A percentile compares a stretch with the other conserved stretches of the same genome.
Conservation (phyloP, 2,329 filamentous ascomycete genomes). For the Macrophomina tecta region DNA sequence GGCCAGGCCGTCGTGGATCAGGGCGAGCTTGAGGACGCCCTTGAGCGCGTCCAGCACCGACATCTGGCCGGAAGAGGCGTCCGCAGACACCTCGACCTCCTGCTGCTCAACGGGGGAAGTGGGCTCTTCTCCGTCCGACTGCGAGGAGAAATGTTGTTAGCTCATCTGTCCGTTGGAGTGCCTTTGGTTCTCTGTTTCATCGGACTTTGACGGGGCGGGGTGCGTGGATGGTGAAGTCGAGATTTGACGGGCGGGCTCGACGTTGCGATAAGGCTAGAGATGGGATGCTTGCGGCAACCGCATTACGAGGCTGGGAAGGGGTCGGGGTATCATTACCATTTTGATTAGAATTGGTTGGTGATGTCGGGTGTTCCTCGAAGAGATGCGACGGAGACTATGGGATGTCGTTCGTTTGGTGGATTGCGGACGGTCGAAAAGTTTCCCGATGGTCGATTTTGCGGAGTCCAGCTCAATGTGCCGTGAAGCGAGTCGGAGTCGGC, state of each 20-base stretch:
- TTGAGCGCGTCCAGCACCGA: constrained; percentile 98
- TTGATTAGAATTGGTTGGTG: constrained; percentile 39
- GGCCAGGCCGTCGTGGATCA: constrained; percentile 99
- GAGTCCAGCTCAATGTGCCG: constrained; percentile 20
- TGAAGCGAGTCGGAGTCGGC: constrained; percentile 20
- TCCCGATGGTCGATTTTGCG: constrained; percentile 26
- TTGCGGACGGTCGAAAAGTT: constrained; percentile 22
- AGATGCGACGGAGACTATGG: constrained; percentile 31
- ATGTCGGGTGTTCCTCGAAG: constrained; percentile 55
- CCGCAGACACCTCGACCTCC: constrained; percentile 95
- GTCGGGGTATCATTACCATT: constrained; percentile 43
- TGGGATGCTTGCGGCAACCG: constrained; percentile 9
- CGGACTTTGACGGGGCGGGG: neutral
- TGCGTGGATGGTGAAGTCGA: neutral
- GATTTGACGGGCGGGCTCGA: constrained; percentile 30
- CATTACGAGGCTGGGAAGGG: neutral
- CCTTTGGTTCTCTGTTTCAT: neutral
- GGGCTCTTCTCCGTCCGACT: constrained; percentile 99
- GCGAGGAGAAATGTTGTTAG: constrained; percentile 21
- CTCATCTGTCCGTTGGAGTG: neutral
- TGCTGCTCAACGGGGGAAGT: constrained; percentile 77
- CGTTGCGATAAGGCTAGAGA: constrained; percentile 2
- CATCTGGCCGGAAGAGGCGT: constrained; percentile 92
- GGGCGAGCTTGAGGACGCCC: constrained; percentile 96
- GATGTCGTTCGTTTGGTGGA: constrained; percentile 21